Percentiles rank a stretch among this genome's conserved stretches.
Conservation (phyloP, 78 protist genomes). For the Cavenderia fasciculata region DNA sequence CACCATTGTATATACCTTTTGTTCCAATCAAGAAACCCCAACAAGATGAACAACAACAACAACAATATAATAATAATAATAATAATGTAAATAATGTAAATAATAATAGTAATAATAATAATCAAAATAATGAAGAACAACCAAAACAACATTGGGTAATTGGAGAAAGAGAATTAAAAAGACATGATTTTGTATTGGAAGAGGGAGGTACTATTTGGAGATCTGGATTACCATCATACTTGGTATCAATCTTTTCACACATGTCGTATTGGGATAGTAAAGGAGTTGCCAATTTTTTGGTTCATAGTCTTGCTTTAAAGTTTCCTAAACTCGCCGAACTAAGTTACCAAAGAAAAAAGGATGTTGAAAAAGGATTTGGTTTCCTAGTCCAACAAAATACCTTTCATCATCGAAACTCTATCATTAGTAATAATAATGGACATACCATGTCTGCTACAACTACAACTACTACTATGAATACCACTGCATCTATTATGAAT, state of each 20-base stretch:
- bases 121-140: background rate
- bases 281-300: background rate
- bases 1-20: background rate
- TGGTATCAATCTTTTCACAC: slow-evolving; percentile 11
- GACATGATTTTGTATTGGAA: slow-evolving; percentile 22
- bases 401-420: too few species aligned
- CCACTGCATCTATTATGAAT: too few species aligned
- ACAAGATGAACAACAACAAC: background rate
- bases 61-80: background rate
- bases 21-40: background rate
- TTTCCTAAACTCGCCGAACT: background rate
- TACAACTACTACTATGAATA: too few species aligned
- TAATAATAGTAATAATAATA: too few species aligned
- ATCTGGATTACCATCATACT: slow-evolving; percentile 5
- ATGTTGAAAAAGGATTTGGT: too few species aligned
- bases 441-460: too few species aligned
- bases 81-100: too few species aligned
- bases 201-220: slow-evolving; percentile 1
- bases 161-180: background rate
- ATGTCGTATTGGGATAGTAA: slow-evolving; percentile 13
- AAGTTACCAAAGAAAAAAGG: too few species aligned
- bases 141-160: background rate
- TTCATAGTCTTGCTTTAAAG: background rate
- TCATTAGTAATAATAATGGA: too few species aligned
- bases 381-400: too few species aligned